phyloP scores from a whole-genome alignment of 2,329 filamentous ascomycete species.

The Chaetomiaceae sp. region DNA sequence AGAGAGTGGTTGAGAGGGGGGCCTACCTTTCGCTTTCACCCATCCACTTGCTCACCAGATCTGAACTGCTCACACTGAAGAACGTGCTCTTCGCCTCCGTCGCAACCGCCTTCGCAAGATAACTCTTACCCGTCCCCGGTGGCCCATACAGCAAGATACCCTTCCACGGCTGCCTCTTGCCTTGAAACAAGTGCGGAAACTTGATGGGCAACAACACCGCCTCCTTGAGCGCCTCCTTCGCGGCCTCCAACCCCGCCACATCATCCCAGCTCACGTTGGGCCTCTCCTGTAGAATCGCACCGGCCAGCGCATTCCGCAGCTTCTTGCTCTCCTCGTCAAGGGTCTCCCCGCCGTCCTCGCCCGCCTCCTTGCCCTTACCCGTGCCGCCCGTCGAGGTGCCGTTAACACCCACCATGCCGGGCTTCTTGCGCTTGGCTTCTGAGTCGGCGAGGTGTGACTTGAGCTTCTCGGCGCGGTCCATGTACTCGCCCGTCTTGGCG shows the following conservation, averaged over 20 bases:
- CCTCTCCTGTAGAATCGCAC: constrained; percentile 90
- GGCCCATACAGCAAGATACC: constrained; percentile 94
- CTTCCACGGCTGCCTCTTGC: constrained; percentile 97
- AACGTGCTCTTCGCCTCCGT: constrained; percentile 99
- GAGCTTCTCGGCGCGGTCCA: constrained; percentile 97
- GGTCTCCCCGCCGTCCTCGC: constrained; percentile 53
- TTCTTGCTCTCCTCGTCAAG: constrained; percentile 92
- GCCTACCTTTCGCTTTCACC: constrained; percentile 91
- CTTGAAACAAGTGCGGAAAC: constrained; percentile 92
- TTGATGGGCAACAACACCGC: constrained; percentile 97
- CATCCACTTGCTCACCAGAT: constrained; percentile 99
- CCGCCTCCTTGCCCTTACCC: constrained; percentile 52
- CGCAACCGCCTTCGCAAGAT: constrained; percentile 93
- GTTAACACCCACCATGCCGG: constrained; percentile 67
- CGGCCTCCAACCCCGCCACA: constrained; percentile 86
- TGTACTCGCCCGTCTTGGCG: constrained; percentile 91
- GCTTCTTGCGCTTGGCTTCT: constrained; percentile 66
- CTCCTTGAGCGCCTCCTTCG: constrained; percentile 96
- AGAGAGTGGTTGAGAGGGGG: not conserved
- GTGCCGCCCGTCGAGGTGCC: constrained; percentile 60
- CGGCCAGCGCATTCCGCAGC: constrained; percentile 80
- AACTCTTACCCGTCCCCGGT: constrained; percentile 95
- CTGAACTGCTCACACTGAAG: constrained; percentile 96
- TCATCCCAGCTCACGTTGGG: constrained; percentile 98
- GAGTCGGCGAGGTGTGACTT: constrained; percentile 80